Base-by-base conservation (phyloP, 768 basidiomycete species). In the Lactarius trivialis region DNA sequence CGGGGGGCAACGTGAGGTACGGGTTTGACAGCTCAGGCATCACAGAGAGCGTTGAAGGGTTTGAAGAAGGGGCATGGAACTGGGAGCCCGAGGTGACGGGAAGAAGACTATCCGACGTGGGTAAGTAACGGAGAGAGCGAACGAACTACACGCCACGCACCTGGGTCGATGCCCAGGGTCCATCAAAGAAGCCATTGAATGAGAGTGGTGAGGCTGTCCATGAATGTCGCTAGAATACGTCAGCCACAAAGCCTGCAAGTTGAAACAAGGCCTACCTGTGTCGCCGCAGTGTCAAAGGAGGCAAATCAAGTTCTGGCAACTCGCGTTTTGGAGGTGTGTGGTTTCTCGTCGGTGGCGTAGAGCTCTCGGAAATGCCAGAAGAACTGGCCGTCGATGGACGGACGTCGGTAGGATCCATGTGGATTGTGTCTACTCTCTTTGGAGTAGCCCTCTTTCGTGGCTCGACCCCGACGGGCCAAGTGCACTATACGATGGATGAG, bases 391-490 rank as follows among this genome's bases (percentile, higher is more conserved):
- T 89, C 1, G 86, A 89, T 36, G 87, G 87, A 34, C 85, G 77
- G 41, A 80, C 86, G 32, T 70, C 69, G 24, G 78, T 69, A 12
- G 82, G 78, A 54, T 86, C 85, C 11, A 67, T 60, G n/a, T 64
- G 65, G 30, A 67, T 56, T 1, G 70, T 60, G 37, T 71, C 70
- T 7, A 62, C 55, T 69, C 84, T 85, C 67, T 81, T 78, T 1
- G 77, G 72, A 1, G 79, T 61, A 33, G 82, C 77, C 74, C 87
- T 88, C 75, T 88, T 90, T 63, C 88, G 81, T 36, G 82, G 72
- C 30, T 87, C 85, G n/a, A 85, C 81, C 7, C 83, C 85, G 70
- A 91, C 89, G 7, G 90, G 90, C 90, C 90, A 92, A 55, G 85
- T 88, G 71, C 90, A 91, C 90, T 89, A 63, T 4, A 21, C 6